phyloP scores from a whole-genome alignment of 176 grass and related monocot genomes.

The Carex parvula region DNA sequence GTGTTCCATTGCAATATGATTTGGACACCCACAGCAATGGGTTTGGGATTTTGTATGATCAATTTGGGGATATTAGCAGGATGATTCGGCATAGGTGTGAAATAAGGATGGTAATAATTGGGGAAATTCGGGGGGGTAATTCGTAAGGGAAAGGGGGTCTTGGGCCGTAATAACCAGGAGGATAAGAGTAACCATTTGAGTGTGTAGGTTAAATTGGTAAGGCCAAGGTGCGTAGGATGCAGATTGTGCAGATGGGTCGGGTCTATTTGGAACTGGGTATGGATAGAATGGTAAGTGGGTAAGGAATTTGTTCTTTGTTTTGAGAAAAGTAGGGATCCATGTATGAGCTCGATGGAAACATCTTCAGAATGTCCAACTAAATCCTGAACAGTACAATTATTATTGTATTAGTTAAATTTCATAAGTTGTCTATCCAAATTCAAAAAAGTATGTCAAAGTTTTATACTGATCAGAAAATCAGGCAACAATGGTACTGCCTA shows the following conservation, averaged over 20 bases:
- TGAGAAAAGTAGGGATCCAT: constrained; percentile 65
- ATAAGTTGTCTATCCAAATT: not conserved
- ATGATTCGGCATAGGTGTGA: constrained; percentile 23
- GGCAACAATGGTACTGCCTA: not conserved
- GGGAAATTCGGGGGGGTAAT: constrained; percentile 39
- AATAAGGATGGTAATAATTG: constrained; percentile 41
- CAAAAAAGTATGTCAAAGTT: not conserved
- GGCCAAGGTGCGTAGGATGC: constrained; percentile 40
- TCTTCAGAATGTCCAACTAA: constrained; percentile 14
- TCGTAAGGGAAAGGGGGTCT: constrained; percentile 47
- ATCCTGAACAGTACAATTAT: not conserved
- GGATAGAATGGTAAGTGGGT: constrained; percentile 42
- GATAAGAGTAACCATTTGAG: constrained; percentile 34
- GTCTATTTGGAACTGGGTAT: constrained; percentile 10
- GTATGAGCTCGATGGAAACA: constrained; percentile 49
- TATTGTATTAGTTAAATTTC: not conserved
- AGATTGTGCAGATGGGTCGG: constrained; percentile 28
- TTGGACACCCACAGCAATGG: constrained; percentile 65
- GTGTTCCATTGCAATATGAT: constrained; percentile 41
- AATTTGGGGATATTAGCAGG: constrained; percentile 37
- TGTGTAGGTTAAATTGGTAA: constrained; percentile 26
- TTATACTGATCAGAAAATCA: not conserved
- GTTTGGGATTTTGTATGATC: constrained; percentile 29
- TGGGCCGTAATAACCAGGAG: constrained; percentile 46
- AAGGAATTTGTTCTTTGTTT: constrained; percentile 38